Evolutionary conservation across 176 grass and related monocot genomes (phyloP).

Genomic region (Pharus latifolius): DNA sequence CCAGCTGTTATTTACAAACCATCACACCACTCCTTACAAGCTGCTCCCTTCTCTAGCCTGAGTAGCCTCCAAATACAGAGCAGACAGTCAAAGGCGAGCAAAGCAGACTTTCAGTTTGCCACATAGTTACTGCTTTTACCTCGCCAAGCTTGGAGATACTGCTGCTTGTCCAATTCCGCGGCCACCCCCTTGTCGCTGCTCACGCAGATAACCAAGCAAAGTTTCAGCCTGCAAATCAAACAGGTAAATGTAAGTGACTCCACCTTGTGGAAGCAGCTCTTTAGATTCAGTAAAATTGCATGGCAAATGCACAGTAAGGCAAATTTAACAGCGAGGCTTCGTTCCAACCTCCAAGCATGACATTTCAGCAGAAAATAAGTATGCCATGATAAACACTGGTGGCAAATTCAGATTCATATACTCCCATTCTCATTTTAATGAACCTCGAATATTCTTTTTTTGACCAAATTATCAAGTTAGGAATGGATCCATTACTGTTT

Average conservation of each 20-base stretch:
- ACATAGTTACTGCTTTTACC: slow-evolving; percentile 29
- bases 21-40: slow-evolving; percentile 1
- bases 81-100: neutral
- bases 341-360: no score
- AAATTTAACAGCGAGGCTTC: neutral
- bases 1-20: slow-evolving; percentile 49
- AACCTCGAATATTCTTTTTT: neutral
- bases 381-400: neutral
- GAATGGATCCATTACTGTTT: neutral
- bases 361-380: neutral
- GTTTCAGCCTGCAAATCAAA: slow-evolving; percentile 61
- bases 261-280: neutral
- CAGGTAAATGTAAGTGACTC: neutral
- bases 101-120: neutral
- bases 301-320: neutral
- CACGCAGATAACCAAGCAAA: slow-evolving; percentile 73
- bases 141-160: slow-evolving; percentile 39
- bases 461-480: neutral
- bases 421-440: neutral
- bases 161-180: slow-evolving; percentile 17
- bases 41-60: slow-evolving; percentile 22
- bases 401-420: neutral
- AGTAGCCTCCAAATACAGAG: neutral
- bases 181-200: slow-evolving; percentile 65
- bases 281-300: neutral